Conservation (phyloP, 23 red algal genomes). For the Porphyridium purpureum region DNA sequence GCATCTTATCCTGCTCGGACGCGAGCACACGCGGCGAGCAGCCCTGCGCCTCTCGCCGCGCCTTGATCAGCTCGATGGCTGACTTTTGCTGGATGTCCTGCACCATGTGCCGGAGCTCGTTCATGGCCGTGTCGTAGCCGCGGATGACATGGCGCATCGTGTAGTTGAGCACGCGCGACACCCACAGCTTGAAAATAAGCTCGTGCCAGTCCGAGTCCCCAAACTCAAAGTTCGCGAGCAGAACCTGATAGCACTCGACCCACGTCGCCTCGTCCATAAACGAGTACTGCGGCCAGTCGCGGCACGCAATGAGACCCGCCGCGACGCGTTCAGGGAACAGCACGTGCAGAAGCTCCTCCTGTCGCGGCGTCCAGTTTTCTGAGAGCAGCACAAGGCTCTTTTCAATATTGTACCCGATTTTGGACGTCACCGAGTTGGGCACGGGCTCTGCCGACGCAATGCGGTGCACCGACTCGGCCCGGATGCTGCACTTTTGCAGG, state of each 20-base stretch:
- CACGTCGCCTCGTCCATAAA: conserved; percentile 42
- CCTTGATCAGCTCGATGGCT: background rate
- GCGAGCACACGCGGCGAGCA: background rate
- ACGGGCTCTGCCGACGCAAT: conserved; percentile 6
- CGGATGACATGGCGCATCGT: conserved; percentile 28
- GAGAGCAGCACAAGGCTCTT: conserved; percentile 18
- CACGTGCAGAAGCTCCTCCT: conserved; percentile 12
- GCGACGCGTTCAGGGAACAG: conserved; percentile 1
- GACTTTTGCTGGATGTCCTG: conserved; percentile 7
- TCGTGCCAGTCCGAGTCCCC: conserved; percentile 35
- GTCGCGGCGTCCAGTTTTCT: conserved; percentile 25
- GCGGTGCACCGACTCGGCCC: conserved; percentile 6
- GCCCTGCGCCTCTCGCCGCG: background rate
- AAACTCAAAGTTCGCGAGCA: conserved; percentile 18
- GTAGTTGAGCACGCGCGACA: conserved; percentile 58
- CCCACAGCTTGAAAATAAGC: conserved; percentile 60
- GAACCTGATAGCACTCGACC: conserved; percentile 20
- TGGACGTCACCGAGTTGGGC: background rate
- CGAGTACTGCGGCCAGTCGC: conserved; percentile 17
- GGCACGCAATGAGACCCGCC: conserved; percentile 2
- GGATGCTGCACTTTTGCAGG: conserved; percentile 8
- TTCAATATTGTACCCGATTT: conserved; percentile 32
- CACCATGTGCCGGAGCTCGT: conserved; percentile 32
- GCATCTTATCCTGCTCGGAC: too few species aligned
- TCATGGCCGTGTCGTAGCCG: conserved; percentile 31